phyloP scores from a whole-genome alignment of 805 yeast genomes.

The Metschnikowia arizonensis region DNA sequence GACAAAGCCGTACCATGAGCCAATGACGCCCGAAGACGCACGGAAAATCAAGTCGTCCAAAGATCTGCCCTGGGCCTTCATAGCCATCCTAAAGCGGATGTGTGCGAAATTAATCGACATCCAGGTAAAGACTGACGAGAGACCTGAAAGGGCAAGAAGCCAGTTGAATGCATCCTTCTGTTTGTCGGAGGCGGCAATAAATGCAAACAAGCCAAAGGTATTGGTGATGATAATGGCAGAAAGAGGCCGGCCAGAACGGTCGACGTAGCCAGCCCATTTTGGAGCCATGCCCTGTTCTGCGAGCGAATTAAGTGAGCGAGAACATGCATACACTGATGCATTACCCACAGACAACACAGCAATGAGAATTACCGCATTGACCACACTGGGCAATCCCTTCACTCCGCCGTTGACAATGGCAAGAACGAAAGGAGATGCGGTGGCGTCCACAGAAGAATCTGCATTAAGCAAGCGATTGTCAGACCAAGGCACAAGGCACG shows the following conservation, averaged over 20 bases:
- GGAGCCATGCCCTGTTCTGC: constrained; percentile 43
- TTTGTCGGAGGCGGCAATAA: constrained; percentile 39
- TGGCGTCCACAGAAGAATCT: constrained; percentile 44
- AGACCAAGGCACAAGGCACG: constrained; percentile 48
- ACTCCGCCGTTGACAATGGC: constrained; percentile 63
- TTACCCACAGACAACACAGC: constrained; percentile 63
- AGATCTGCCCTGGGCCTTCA: constrained; percentile 39
- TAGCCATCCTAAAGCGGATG: constrained; percentile 38
- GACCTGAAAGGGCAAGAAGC: constrained; percentile 41
- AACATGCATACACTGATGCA: constrained; percentile 41
- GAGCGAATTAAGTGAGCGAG: constrained; percentile 38
- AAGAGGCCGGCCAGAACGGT: constrained; percentile 38
- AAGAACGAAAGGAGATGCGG: constrained; percentile 74
- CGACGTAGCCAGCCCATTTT: constrained; percentile 31
- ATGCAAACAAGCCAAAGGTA: constrained; percentile 34
- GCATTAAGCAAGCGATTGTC: constrained; percentile 32
- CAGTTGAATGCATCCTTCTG: constrained; percentile 37
- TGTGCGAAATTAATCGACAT: constrained; percentile 39
- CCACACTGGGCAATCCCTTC: constrained; percentile 62
- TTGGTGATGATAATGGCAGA: constrained; percentile 33
- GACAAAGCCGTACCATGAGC: constrained; percentile 24
- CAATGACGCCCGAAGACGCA: constrained; percentile 43
- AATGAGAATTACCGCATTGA: constrained; percentile 68
- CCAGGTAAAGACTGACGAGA: constrained; percentile 44
- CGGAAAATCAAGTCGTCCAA: constrained; percentile 50